A percentile compares a stretch with the other conserved stretches of the same genome.
These are phyloP conservation scores for Pulveroboletus frians DNA, from an alignment of 768 basidiomycete species.

Conservation along the genomic window DNA sequence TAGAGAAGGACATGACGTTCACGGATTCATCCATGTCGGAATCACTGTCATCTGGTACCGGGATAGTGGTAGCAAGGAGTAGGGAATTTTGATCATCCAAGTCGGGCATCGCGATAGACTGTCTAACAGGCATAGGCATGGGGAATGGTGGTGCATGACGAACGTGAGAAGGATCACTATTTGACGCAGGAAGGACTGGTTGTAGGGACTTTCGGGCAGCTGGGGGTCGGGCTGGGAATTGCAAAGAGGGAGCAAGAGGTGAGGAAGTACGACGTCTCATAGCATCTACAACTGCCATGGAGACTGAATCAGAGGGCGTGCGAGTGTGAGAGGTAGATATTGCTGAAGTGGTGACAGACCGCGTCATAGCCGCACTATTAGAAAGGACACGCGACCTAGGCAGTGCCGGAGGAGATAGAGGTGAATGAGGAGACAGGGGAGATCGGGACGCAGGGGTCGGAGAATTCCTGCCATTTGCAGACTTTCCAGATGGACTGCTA, in stretches of 20 bases:
- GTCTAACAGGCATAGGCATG: constrained; percentile 35
- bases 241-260: constrained; percentile 34
- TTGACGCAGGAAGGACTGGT: constrained; percentile 34
- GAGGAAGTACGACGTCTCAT: constrained; percentile 46
- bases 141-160: constrained; percentile 10
- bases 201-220: constrained; percentile 38
- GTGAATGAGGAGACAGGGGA: constrained; percentile 43
- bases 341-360: constrained; percentile 39
- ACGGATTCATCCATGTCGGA: constrained; percentile 55
- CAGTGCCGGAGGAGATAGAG: constrained; percentile 43
- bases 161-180: constrained; percentile 22
- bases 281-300: constrained; percentile 21
- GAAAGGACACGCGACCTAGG: constrained; percentile 40
- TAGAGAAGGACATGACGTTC: constrained; percentile 69
- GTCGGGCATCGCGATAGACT: constrained; percentile 42
- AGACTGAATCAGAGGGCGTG: constrained; percentile 39
- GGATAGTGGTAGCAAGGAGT: constrained; percentile 64
- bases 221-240: constrained; percentile 31
- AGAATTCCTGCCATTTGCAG: constrained; percentile 37
- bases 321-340: constrained; percentile 36
- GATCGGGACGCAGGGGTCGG: constrained; percentile 38
- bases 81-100: constrained; percentile 53
- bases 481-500: constrained; percentile 38
- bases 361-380: constrained; percentile 32
- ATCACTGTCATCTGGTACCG: constrained; percentile 72